Evolutionary conservation across 1,139 yeast genomes (phyloP), one percentile per base, ranked within the genome.

Genomic region (Suhomyces terraborum): DNA sequence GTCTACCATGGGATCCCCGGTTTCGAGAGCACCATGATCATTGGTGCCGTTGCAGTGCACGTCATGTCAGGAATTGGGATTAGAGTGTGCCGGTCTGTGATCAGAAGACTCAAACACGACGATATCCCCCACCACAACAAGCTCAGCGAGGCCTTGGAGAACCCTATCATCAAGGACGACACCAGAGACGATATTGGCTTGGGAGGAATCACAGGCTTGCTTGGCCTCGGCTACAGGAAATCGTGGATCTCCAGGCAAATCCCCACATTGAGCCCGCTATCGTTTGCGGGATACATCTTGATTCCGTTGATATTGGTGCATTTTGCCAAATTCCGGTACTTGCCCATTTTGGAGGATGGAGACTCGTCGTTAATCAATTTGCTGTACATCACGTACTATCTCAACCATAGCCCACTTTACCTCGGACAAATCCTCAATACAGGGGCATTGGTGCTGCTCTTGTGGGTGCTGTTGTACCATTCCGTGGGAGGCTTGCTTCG

Each of bases 281-380:
- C 80, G 20, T 71, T 81, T 37, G 69, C 85, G 4, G 95, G 95
- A 0, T 80, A 79, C 51, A 39, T 77, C 5, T 60, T 82, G 30
- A 47, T 75, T 0, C 76, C 79, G 0, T 53, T 80, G 20, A 48
- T 81, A 0, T 42, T 52, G 0, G 71, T 62, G 35, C 95, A 86
- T 53, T 64, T 67, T 14, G 49, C 62, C 14, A 71, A 74, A 36
- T 70, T 77, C 48, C 62, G 89, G 36, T 42, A 69, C 10, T 65
- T 67, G 0, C 91, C 94, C 0, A 41, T 65, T 18, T 17, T 52
- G 3, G 66, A 77, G 1, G 85, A 83, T 44, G 93, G 88, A 1
- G 94, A 84, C 56, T 75, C 84, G 7, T 73, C 84, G 0, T 64
- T 79, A 43, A 61, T 86, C 21, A 72, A 69, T 26, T 61, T 86